Evolutionary conservation across 345 rosid genomes (phyloP), one percentile per base, ranked within the genome.

Genomic region (Acer yangbiense): DNA sequence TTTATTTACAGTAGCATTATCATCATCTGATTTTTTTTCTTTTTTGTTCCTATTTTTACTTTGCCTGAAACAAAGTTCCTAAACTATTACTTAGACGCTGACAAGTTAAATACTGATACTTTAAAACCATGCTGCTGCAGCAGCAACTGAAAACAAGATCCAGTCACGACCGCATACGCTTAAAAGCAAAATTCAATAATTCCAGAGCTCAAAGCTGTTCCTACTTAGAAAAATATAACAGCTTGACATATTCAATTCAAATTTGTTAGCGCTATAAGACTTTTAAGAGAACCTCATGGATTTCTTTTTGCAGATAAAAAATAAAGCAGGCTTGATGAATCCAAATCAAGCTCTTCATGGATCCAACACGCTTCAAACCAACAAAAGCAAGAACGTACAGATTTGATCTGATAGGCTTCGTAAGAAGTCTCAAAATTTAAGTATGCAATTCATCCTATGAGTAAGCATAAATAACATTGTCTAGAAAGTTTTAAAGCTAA

Each of bases 111-210:
- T n/a, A 61, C 9, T 61, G 65, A 61, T 25, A 21, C 65, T 61
- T 61, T 9, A 6, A 61, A 61, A 61, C 12, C 27, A 25, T 12
- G 4, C 13, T 9, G 13, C 65, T 32, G 39, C 39, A 21, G 27
- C 23, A 18, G 65, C 65, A 61, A 21, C 65, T 25, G 16, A 9
- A 21, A 61, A 61, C 27, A 7, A 61, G 65, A 5, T 61, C 27
- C 21, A 9, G 65, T 21, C 27, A 61, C 32, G 7, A 61, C 13
- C 12, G 11, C 13, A 25, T n/a, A 25, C 5, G 13, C 27, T 46
- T 10, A 55, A 54, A 71, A 5, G 14, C 74, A 21, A 4, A 69
- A 69, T 69, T 46, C 20, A 48, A 69, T 39, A 69, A 69, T 48
- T 69, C 23, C 25, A 66, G n/a, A 32, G 48, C 69, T 35, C 23